Evolutionary conservation across 805 yeast genomes (phyloP).

Genomic region (Candida xiaguanensis): DNA sequence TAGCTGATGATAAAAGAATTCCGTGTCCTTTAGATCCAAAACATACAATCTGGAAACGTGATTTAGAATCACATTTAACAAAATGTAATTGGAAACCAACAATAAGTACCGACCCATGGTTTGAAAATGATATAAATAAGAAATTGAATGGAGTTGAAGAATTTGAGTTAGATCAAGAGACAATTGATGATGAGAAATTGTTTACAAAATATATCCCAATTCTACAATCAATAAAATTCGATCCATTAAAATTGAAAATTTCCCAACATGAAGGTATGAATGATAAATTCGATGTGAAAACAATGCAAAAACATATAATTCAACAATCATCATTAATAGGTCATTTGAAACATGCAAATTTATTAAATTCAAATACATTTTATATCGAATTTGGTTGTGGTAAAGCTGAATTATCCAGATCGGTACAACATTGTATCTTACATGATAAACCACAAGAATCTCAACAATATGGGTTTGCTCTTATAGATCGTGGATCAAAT

Average conservation of each 20-base stretch:
- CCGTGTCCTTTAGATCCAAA: conserved; percentile 75
- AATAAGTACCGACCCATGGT: conserved; percentile 48
- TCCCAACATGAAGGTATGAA: conserved; percentile 28
- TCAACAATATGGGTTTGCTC: conserved; percentile 40
- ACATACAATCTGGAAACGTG: conserved; percentile 67
- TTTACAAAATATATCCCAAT: conserved; percentile 17
- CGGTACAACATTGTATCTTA: conserved; percentile 41
- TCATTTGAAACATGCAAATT: conserved; percentile 43
- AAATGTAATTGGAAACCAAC: conserved; percentile 54
- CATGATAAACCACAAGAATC: conserved; percentile 6
- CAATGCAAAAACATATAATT: conserved; percentile 62
- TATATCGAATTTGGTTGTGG: conserved; percentile 90
- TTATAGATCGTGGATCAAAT: conserved; percentile 74
- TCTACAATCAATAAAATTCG: conserved; percentile 13
- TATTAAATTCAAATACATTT: conserved; percentile 34
- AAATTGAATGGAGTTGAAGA: conserved; percentile 10
- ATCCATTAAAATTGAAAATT: conserved; percentile 15
- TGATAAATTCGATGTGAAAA: conserved; percentile 44
- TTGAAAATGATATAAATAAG: conserved; percentile 42
- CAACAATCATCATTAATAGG: conserved; percentile 83
- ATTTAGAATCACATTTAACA: conserved; percentile 51
- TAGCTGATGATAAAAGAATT: conserved; percentile 40
- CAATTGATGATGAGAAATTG: conserved; percentile 2
- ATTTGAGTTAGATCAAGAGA: conserved; percentile 9
- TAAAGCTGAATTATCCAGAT: conserved; percentile 76